Conservation (phyloP, 163 green algal genomes). For the Coccomyxa subellipsoidea region DNA sequence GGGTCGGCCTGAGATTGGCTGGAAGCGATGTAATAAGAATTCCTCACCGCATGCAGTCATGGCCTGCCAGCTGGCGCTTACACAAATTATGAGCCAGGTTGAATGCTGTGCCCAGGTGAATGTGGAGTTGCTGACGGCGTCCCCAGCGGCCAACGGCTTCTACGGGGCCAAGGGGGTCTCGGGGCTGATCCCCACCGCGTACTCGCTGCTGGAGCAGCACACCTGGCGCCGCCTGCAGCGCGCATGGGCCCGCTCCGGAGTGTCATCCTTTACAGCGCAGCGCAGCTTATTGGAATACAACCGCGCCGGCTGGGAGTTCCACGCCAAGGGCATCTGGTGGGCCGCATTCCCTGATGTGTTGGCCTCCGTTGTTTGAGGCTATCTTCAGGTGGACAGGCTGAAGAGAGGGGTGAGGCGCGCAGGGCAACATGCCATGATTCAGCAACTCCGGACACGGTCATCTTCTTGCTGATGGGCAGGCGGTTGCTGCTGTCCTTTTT, state of each 20-base stretch:
- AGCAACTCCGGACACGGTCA: no score
- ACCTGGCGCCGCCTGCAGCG: constrained; percentile 29
- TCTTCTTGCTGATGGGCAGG: no score
- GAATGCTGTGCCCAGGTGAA: background rate
- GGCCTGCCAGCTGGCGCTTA: no score
- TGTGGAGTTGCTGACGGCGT: constrained; percentile 28
- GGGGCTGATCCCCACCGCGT: constrained; percentile 35
- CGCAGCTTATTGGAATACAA: constrained; percentile 30
- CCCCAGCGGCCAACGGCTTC: constrained; percentile 36
- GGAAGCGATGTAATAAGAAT: no score
- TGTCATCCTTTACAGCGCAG: background rate
- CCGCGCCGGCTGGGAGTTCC: constrained; percentile 32
- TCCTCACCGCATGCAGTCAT: no score
- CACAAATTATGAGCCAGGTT: no score
- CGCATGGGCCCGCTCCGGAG: background rate
- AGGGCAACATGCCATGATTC: no score
- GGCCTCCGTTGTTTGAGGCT: background rate
- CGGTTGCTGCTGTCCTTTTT: no score
- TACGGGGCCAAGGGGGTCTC: constrained; percentile 30
- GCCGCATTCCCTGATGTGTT: background rate
- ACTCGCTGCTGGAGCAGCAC: constrained; percentile 32
- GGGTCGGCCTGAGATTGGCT: no score
- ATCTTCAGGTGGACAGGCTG: no score
- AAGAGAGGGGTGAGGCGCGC: no score
- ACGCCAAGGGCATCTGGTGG: constrained; percentile 43